Evolutionary conservation across 306 rosid genomes (phyloP), one percentile per base, ranked within the genome.

Genomic region (Cicer judaicum): DNA sequence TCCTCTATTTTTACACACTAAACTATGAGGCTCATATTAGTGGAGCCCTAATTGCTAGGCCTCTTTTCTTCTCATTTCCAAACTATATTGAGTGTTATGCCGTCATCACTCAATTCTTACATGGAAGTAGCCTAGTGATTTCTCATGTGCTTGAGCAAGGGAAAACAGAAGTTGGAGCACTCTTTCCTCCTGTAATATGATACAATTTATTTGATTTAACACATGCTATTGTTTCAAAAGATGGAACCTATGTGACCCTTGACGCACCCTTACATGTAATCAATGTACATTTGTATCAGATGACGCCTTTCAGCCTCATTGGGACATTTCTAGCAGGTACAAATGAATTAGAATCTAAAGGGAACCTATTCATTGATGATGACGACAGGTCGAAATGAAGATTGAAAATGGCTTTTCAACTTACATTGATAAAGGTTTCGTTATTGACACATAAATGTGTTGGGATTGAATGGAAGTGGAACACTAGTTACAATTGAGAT

Each of bases 31-130:
- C 98, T 71, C 96, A 94, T 71, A 68, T 64, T 2, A 80, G 86
- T 7, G 97, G 97, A 42, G 88, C 95, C 8, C 98, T 97, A 43
- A 88, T 94, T 68, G 97, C 98, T 7, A 84, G 98, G 83, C 98
- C 97, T 7, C 89, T 94, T 2, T 94, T 91, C 85, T 94, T 94
- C 90, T 85, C 96, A 7, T 94, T 94, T 75, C 95, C 97, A 69
- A 70, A 82, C 49, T 92, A 68, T 80, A 78, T 74, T 2, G 85
- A 85, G 66, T 82, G 85, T 60, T 91, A 90, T 16, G 90, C 83
- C 48, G 60, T 90, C 83, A 91, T 95, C 83, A 84, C 95, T 14
- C 98, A 91, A 57, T 94, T 89, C 84, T 80, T 91, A 76, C 80
- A 91, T 0, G 98, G 98, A 54, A 90, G 82, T 9, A 53, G 93